A percentile compares a stretch with the other conserved stretches of the same genome.
Conservation (phyloP, 495 filamentous ascomycete genomes). For the Penicillium tannophilum region DNA sequence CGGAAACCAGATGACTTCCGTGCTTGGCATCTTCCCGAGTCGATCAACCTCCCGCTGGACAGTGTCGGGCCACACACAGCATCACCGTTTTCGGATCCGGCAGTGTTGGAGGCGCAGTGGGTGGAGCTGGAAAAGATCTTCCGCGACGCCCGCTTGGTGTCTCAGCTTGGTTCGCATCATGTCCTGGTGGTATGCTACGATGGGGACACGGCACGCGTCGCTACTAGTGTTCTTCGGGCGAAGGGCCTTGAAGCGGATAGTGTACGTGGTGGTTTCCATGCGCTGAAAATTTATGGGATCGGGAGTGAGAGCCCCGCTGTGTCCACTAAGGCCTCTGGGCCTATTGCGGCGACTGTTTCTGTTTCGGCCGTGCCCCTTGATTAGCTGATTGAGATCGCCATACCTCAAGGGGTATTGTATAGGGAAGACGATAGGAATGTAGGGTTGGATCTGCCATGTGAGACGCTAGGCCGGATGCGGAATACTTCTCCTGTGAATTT, state of each 20-base stretch:
- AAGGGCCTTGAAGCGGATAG: conserved; percentile 53
- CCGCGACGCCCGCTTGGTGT: conserved; percentile 25
- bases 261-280: conserved; percentile 46
- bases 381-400: conserved; percentile 5
- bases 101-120: conserved; percentile 49
- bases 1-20: conserved; percentile 41
- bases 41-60: conserved; percentile 46
- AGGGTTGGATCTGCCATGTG: conserved; percentile 25
- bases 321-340: not conserved
- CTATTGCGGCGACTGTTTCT: conserved; percentile 22
- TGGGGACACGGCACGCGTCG: conserved; percentile 55
- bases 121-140: conserved; percentile 45
- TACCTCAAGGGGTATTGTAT: not conserved
- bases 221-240: conserved; percentile 54
- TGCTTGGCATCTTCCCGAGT: conserved; percentile 47
- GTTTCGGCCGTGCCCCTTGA: conserved; percentile 28
- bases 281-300: conserved; percentile 33
- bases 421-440: conserved; percentile 19
- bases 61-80: conserved; percentile 33
- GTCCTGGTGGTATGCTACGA: conserved; percentile 55
- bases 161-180: conserved; percentile 31
- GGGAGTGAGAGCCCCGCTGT: conserved; percentile 17
- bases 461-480: conserved; percentile 22
- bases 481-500: not conserved
- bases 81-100: conserved; percentile 49